Evolutionary conservation across 2,329 filamentous ascomycete genomes (phyloP), one percentile per base, ranked within the genome.

Genomic region (Colletotrichum eleusines): DNA sequence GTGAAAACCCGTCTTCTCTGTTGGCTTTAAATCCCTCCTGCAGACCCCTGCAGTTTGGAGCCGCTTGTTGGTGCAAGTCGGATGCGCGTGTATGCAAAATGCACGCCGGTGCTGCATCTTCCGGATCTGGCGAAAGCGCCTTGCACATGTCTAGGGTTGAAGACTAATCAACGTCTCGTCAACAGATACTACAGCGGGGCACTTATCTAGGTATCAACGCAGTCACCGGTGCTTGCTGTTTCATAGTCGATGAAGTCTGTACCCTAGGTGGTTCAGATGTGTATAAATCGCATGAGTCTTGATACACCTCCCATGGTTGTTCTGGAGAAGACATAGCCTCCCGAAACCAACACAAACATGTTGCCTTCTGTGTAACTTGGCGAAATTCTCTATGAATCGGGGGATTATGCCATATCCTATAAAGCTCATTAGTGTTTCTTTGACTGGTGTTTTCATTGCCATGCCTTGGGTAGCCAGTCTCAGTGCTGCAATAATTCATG

Each of bases 311-410:
- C n/a, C 38, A 2, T 16, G 3, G 5, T 8, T 23, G 44, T n/a
- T n/a, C n/a, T n/a, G n/a, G n/a, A n/a, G n/a, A n/a, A n/a, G n/a
- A n/a, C n/a, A n/a, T n/a, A n/a, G n/a, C n/a, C 14, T 12, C 20
- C 44, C 44, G 23, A 8, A 23, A n/a, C 20, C 20, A 12, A 46
- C 20, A 23, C 9, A 46, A n/a, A n/a, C 18, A 8, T n/a, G 20
- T 3, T 46, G 18, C 44, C 44, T 46, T 23, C 8, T 23, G 44
- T n/a, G 23, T n/a, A 46, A 23, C 20, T 23, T 4, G 9, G 7
- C 20, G 1, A 44, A 33, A 33, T 7, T 33, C 31, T 7, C 31
- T 33, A 46, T 71, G 72, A 1, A 70, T 71, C 28, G 69, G 58
- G 23, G 72, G 57, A 46, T 65, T 73, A 11, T 2, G 11, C 33